Conservation (phyloP, 2,329 filamentous ascomycete species). For the Colletotrichum viniferum region DNA sequence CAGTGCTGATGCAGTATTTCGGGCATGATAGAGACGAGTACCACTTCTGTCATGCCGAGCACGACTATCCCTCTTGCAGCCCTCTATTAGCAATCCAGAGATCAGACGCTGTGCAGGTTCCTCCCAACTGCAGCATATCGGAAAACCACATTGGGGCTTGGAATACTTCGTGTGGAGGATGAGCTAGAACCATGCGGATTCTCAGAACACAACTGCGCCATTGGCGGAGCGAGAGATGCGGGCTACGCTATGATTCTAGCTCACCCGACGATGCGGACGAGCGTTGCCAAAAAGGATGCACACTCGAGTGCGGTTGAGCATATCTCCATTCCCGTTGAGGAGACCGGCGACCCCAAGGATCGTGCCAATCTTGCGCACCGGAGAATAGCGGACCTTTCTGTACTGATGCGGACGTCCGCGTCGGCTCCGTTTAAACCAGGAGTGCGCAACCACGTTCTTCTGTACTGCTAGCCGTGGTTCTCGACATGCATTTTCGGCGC, state of each 20-base stretch:
- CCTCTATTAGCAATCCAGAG: not conserved
- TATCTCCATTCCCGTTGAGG: not conserved
- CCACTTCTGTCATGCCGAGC: not conserved
- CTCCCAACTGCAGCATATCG: not conserved
- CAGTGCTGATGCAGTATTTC: not conserved
- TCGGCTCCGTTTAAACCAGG: not conserved
- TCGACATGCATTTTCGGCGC: not conserved
- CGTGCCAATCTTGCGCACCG: not conserved
- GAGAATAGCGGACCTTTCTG: not conserved
- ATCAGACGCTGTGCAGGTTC: not conserved
- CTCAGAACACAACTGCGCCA: not conserved
- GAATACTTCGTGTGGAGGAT: not conserved
- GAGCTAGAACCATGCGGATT: not conserved
- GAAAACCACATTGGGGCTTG: not conserved
- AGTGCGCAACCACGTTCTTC: not conserved
- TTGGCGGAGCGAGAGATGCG: not conserved
- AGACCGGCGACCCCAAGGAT: not conserved
- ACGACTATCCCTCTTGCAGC: not conserved
- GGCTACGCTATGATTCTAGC: not conserved
- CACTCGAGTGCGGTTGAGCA: not conserved
- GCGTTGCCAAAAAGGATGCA: not conserved
- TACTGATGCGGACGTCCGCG: not conserved
- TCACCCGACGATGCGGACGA: not conserved
- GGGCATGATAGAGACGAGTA: not conserved
- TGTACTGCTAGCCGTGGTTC: not conserved